Percentiles rank a stretch among this genome's conserved stretches.
phyloP scores from a whole-genome alignment of 345 rosid species.

The Eucalyptus cloeziana region DNA sequence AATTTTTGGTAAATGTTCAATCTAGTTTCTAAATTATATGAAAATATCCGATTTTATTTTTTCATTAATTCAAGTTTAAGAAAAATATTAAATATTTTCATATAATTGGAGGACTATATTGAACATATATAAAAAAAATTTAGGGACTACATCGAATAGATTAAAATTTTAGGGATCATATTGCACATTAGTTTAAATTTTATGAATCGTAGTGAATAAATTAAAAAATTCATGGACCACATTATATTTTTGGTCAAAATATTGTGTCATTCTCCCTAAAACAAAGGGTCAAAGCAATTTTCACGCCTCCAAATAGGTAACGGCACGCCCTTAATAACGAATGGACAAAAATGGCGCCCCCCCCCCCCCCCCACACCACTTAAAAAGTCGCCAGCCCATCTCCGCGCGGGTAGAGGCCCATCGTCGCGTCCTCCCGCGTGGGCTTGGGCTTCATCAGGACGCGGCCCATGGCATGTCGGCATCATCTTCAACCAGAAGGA shows the following conservation, averaged over 20 bases:
- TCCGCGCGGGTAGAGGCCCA: background rate
- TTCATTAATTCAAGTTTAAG: background rate
- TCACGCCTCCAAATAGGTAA: background rate
- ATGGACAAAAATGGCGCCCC: background rate
- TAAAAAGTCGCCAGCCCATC: background rate
- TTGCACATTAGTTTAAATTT: too few relatives aligned
- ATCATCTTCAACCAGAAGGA: background rate
- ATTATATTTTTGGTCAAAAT: background rate
- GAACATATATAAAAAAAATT: background rate
- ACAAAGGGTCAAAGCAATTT: background rate
- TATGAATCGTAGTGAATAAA: accelerated
- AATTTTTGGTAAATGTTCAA: accelerated
- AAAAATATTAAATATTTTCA: too few relatives aligned
- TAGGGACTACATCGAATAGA: too few relatives aligned
- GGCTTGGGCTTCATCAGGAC: background rate
- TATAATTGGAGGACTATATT: too few relatives aligned
- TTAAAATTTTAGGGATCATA: too few relatives aligned
- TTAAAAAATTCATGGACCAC: accelerated
- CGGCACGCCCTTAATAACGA: background rate
- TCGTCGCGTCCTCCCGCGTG: background rate
- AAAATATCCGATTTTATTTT: too few relatives aligned
- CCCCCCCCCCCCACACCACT: background rate
- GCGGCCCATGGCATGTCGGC: background rate
- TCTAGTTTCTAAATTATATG: too few relatives aligned
- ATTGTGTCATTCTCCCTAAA: background rate